phyloP scores from a whole-genome alignment of 2,329 filamentous ascomycete genomes.

The Aspergillus ustus region DNA sequence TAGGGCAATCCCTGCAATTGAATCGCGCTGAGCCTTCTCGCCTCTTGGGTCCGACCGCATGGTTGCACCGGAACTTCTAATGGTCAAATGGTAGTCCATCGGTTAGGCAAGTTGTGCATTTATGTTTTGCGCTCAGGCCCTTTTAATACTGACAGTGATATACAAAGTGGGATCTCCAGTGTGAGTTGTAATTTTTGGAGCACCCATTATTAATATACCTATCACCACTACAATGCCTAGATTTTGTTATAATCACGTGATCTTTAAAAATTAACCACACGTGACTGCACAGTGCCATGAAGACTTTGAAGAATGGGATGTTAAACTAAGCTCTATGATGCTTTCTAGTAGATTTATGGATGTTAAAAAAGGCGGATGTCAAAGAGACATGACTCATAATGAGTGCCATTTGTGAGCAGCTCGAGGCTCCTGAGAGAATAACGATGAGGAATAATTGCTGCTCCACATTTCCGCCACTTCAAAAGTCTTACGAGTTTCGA shows the following conservation, averaged over 20 bases:
- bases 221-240: no score
- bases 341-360: background rate
- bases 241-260: no score
- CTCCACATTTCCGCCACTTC: slow-evolving; percentile 17
- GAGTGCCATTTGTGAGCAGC: background rate
- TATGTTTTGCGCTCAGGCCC: background rate
- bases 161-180: background rate
- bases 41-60: background rate
- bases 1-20: slow-evolving; percentile 13
- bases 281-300: no score
- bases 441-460: background rate
- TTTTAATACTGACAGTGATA: background rate
- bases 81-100: background rate
- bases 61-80: background rate
- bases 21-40: background rate
- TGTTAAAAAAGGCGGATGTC: background rate
- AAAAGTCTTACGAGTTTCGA: slow-evolving; percentile 10
- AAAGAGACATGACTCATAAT: background rate
- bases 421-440: background rate
- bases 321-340: background rate
- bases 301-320: background rate
- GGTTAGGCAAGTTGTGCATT: background rate
- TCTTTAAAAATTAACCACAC: no score
- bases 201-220: no score
- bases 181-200: background rate